Conservation (phyloP, 805 yeast species). For the Wickerhamiella kurtzmanii region DNA sequence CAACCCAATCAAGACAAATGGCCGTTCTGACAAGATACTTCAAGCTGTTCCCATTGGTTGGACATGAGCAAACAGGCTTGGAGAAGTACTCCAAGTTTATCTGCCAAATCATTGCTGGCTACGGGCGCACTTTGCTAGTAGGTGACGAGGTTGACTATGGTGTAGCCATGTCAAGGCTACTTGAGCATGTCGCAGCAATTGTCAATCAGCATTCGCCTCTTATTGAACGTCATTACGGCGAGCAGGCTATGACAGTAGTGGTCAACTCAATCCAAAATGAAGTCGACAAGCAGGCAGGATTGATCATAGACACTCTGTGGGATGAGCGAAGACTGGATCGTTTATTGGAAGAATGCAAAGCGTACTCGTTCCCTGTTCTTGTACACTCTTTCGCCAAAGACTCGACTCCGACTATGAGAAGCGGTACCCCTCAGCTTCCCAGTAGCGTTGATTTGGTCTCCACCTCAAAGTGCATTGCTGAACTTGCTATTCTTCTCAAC, state of each 20-base stretch:
- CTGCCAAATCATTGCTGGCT: constrained; percentile 68
- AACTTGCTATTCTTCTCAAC: constrained; percentile 62
- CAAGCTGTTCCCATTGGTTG: constrained; percentile 76
- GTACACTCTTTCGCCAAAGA: constrained; percentile 18
- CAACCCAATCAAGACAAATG: constrained; percentile 54
- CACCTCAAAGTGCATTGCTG: constrained; percentile 53
- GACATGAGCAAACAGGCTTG: constrained; percentile 56
- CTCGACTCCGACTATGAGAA: neutral
- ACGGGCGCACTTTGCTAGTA: constrained; percentile 50
- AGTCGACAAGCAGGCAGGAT: constrained; percentile 83
- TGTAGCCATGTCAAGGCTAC: constrained; percentile 33
- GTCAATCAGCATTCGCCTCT: constrained; percentile 75
- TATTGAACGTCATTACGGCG: constrained; percentile 62
- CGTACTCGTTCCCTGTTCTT: constrained; percentile 40
- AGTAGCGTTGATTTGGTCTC: constrained; percentile 40
- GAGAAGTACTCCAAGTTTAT: constrained; percentile 75
- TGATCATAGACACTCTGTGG: constrained; percentile 73
- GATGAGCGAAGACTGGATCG: constrained; percentile 54
- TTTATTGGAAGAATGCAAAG: constrained; percentile 39
- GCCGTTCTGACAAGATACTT: constrained; percentile 63
- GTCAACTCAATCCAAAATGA: constrained; percentile 68
- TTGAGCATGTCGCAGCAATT: constrained; percentile 75
- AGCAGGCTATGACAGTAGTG: constrained; percentile 39
- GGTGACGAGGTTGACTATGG: constrained; percentile 24
- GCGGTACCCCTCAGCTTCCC: constrained; percentile 3